Base-by-base conservation (phyloP, 805 yeast species). In the Tetrapisispora fleetii region DNA sequence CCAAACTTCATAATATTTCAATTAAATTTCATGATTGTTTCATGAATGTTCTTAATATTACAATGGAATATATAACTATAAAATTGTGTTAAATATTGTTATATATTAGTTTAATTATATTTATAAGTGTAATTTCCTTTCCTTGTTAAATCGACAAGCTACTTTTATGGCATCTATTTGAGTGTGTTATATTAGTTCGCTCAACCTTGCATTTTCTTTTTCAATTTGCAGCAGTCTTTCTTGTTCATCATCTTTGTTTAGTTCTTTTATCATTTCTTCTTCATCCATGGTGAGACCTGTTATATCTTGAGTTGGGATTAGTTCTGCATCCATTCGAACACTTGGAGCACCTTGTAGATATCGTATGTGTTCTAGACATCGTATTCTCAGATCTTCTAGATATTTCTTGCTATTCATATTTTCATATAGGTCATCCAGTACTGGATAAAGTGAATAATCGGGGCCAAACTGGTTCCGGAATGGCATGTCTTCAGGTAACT, bases 271-370 rank as follows among this genome's bases (percentile, higher is more conserved):
- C 21, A 57, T 51, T 33, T 67, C 69, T 42, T 63, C 65, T 53
- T 74, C 78, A 42, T 72, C 76, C 40, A 69, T 64, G 1, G 73
- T 71, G 35, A 75, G 52, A 37, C 67, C 71, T 47, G 69, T 71
- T 14, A 74, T 55, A 50, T 70, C 74, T 39, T 60, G 62, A 7
- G 65, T 65, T 1, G 96, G 96, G 2, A 97, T 97, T 8, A 87
- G 78, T 52, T 86, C 91, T 52, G 76, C 81, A 51, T 68, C 72
- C 95, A 90, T 88, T 55, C 86, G 84, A 9, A 93, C 98, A 56
- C 95, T 83, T 13, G 99, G 99, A 0, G 98, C 98, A 45, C 90
- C 90, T 57, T 85, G 86, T 49, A 91, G 66, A 59, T 73, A 83
- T 54, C 97, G 67, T 43, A 91, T 70, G 62, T 85, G 88, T 66